Evolutionary conservation across 257 asterid genomes (phyloP).

Genomic region (Echium plantagineum): DNA sequence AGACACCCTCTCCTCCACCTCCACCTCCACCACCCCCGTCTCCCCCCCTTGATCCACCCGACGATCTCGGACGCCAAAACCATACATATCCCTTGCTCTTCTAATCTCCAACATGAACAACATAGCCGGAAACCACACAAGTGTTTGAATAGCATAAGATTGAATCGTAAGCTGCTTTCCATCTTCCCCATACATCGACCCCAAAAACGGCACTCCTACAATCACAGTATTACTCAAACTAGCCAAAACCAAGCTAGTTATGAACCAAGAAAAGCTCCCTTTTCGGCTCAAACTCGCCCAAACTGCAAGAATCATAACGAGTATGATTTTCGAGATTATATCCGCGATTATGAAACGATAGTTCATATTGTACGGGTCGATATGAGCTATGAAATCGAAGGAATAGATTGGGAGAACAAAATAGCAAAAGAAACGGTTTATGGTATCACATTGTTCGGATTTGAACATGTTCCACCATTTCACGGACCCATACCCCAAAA

Average conservation of each 20-base stretch:
- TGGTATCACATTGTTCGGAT: slow-evolving; percentile 61
- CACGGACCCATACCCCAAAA: slow-evolving; percentile 52
- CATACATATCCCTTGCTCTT: slow-evolving; percentile 8
- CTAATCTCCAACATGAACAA: slow-evolving; percentile 39
- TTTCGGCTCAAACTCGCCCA: slow-evolving; percentile 39
- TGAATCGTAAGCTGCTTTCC: slow-evolving; percentile 60
- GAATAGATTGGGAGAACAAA: slow-evolving; percentile 66
- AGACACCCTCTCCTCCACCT: slow-evolving; percentile 8
- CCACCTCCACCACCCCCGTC: neutral
- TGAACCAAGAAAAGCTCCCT: slow-evolving; percentile 43
- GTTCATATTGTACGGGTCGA: slow-evolving; percentile 60
- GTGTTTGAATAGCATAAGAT: slow-evolving; percentile 45
- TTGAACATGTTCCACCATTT: slow-evolving; percentile 61
- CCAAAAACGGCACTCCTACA: slow-evolving; percentile 56
- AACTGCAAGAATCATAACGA: slow-evolving; percentile 16
- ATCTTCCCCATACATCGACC: slow-evolving; percentile 54
- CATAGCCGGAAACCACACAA: slow-evolving; percentile 46
- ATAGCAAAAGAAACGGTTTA: slow-evolving; percentile 55
- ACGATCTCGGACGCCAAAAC: neutral
- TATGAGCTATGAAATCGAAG: slow-evolving; percentile 43
- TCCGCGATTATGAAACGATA: slow-evolving; percentile 48
- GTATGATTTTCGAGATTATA: slow-evolving; percentile 37
- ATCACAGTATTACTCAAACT: slow-evolving; percentile 51
- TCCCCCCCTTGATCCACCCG: slow-evolving; percentile 3
- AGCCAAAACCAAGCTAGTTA: slow-evolving; percentile 45